phyloP scores from a whole-genome alignment of 164 flowering plant genomes.

The Vitis amurensis region DNA sequence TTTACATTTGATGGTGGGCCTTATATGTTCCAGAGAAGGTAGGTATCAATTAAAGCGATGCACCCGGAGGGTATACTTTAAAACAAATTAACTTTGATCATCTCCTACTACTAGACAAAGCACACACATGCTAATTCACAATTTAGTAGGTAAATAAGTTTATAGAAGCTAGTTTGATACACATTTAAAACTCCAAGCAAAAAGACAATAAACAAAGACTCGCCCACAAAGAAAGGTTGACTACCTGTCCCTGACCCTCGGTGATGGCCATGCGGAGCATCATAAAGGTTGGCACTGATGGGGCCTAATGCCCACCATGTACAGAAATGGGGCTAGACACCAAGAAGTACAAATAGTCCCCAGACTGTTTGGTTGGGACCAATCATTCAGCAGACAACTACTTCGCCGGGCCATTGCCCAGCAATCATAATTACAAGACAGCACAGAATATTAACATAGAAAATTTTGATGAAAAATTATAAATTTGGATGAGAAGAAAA shows the following conservation, averaged over 20 bases:
- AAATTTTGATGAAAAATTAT: background rate
- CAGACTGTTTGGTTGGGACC: conserved; percentile 20
- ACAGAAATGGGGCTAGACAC: conserved; percentile 14
- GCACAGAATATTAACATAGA: background rate
- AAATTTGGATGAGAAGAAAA: no score
- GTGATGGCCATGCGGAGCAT: conserved; percentile 7
- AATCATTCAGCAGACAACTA: conserved; percentile 25
- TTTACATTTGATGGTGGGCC: conserved; percentile 10
- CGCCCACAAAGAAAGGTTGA: conserved; percentile 11
- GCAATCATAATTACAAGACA: conserved; percentile 10
- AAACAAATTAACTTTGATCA: background rate
- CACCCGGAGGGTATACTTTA: background rate
- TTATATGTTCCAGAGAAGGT: conserved; percentile 5
- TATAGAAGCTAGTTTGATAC: background rate
- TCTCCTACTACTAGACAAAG: background rate
- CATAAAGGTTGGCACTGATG: conserved; percentile 13
- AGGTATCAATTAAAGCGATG: background rate
- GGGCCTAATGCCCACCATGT: conserved; percentile 12
- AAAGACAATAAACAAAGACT: background rate
- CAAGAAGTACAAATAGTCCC: conserved; percentile 12
- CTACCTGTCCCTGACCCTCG: conserved; percentile 13
- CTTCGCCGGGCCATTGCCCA: conserved; percentile 20
- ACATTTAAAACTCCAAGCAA: background rate
- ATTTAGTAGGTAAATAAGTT: no score
- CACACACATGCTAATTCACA: no score